These are phyloP conservation scores for Amylostereum chailletii DNA, from an alignment of 1,284 basidiomycete genomes.

Conservation along the genomic window DNA sequence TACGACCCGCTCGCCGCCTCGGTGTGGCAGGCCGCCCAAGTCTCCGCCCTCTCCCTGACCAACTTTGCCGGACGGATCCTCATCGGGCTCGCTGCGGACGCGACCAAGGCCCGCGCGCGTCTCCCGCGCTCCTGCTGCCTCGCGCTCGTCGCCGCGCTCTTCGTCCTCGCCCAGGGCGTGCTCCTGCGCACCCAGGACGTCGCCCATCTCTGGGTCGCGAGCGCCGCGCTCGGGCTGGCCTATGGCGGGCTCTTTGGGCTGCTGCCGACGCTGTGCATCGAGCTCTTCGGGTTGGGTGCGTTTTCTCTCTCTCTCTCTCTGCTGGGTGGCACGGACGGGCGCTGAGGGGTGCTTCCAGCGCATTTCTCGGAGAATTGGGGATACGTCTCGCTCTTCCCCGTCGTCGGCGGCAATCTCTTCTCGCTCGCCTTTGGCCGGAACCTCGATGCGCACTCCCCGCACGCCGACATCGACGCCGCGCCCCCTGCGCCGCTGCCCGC, in stretches of 20 bases:
- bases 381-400: constrained; percentile 66
- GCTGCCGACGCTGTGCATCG: constrained; percentile 69
- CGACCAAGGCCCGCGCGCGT: constrained; percentile 46
- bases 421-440: constrained; percentile 78
- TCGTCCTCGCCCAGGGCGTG: constrained; percentile 64
- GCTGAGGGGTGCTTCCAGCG: constrained; percentile 24
- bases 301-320: constrained; percentile 23
- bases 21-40: constrained; percentile 78
- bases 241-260: constrained; percentile 79
- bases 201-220: constrained; percentile 66
- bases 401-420: constrained; percentile 79
- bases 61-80: constrained; percentile 79
- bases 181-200: constrained; percentile 54
- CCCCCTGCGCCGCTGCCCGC: constrained; percentile 5
- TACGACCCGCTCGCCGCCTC: constrained; percentile 64
- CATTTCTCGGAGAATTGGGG: constrained; percentile 87
- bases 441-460: constrained; percentile 59
- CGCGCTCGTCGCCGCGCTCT: constrained; percentile 52
- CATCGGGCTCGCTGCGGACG: constrained; percentile 76
- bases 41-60: constrained; percentile 77
- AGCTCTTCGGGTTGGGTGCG: constrained; percentile 75
- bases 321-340: background rate
- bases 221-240: constrained; percentile 59
- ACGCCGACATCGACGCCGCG: constrained; percentile 8
- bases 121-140: constrained; percentile 69